These are phyloP conservation scores for Geopyxis carbonaria DNA, from an alignment of 495 filamentous ascomycete species.

Conservation along the genomic window DNA sequence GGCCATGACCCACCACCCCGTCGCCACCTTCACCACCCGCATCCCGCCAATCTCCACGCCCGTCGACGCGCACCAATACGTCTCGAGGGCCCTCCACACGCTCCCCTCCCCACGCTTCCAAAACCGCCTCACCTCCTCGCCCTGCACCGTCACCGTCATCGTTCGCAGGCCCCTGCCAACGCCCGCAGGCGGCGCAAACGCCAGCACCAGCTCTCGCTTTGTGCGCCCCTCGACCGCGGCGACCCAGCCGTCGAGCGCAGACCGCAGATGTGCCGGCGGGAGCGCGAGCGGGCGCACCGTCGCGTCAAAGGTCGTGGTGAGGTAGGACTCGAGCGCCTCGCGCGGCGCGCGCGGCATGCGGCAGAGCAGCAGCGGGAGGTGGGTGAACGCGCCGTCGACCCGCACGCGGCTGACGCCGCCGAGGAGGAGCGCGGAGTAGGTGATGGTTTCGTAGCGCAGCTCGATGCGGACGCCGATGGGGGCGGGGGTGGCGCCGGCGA, in stretches of 20 bases:
- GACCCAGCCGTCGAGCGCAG: constrained; percentile 7
- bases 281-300: constrained; percentile 30
- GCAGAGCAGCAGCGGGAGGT: constrained; percentile 37
- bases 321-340: constrained; percentile 34
- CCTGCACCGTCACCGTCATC: constrained; percentile 32
- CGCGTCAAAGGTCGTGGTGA: constrained; percentile 36
- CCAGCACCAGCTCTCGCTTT: constrained; percentile 12
- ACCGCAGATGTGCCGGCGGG: constrained; percentile 3
- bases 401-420: not conserved
- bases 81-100: no score
- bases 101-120: constrained; percentile 7
- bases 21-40: constrained; percentile 36
- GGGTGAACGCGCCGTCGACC: constrained; percentile 27
- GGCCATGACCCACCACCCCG: constrained; percentile 37
- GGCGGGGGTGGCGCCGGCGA: constrained; percentile 29
- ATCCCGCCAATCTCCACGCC: constrained; percentile 33
- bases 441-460: constrained; percentile 35
- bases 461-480: constrained; percentile 30
- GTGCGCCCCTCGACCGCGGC: not conserved
- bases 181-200: constrained; percentile 13
- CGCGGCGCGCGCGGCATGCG: constrained; percentile 35
- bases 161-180: constrained; percentile 30
- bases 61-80: no score
- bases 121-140: constrained; percentile 24
- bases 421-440: constrained; percentile 26